A percentile compares a stretch with the other conserved stretches of the same genome.
These are phyloP conservation scores for Plasmopara muralis DNA, from an alignment of 352 stramenopile species.

Conservation along the genomic window DNA sequence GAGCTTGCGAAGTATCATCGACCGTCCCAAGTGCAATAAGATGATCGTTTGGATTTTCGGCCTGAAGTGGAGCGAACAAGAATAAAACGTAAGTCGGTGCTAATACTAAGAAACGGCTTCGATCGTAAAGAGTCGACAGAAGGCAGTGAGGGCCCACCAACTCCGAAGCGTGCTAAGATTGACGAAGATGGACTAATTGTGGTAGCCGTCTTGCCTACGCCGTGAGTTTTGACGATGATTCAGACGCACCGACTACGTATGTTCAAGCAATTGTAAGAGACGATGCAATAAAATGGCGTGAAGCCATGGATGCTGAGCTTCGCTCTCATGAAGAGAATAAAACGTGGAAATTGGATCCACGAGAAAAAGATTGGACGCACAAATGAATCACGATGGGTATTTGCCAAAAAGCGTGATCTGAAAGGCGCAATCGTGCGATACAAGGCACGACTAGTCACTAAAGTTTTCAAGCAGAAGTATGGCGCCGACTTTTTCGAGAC, in stretches of 20 bases:
- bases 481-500: no score
- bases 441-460: no score
- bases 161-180: not conserved
- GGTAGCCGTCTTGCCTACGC: not conserved
- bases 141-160: not conserved
- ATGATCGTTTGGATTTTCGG: not conserved
- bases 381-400: not conserved
- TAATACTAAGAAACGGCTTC: not conserved
- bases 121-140: not conserved
- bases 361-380: not conserved
- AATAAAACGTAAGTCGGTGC: not conserved
- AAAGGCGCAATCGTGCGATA: no score
- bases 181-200: not conserved
- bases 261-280: not conserved
- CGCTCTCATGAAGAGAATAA: constrained; percentile 5
- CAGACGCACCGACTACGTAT: not conserved
- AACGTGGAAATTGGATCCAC: not conserved
- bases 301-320: not conserved
- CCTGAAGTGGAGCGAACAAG: not conserved
- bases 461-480: no score
- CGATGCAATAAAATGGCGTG: not conserved
- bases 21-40: not conserved
- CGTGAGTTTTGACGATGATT: not conserved
- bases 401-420: not conserved
- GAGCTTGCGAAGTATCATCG: not conserved